Conservation (phyloP, 257 asterid species). For the Solanum okadae region DNA sequence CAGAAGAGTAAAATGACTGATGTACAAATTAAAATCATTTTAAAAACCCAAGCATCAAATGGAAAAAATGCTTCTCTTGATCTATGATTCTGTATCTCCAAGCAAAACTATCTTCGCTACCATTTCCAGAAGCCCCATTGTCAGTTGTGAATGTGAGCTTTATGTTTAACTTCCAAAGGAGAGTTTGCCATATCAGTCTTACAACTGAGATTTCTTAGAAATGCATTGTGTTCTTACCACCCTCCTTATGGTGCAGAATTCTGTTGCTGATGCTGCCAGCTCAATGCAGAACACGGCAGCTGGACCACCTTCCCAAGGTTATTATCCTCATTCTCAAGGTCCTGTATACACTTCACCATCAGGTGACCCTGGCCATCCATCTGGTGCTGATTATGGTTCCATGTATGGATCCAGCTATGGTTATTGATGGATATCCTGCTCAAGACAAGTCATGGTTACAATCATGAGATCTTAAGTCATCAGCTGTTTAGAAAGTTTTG, state of each 20-base stretch:
- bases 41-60: neutral
- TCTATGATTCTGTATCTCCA: neutral
- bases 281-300: slow-evolving; percentile 26
- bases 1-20: neutral
- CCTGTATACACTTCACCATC: slow-evolving; percentile 28
- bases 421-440: slow-evolving; percentile 13
- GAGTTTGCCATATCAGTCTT: neutral
- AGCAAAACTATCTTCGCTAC: neutral
- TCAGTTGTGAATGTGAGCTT: neutral
- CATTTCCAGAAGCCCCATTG: neutral
- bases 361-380: slow-evolving; percentile 24
- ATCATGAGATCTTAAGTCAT: neutral
- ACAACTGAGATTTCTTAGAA: neutral
- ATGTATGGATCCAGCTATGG: slow-evolving; percentile 47
- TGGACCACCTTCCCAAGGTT: slow-evolving; percentile 46
- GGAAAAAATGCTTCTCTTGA: neutral
- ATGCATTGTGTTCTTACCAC: neutral
- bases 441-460: neutral
- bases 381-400: slow-evolving; percentile 45
- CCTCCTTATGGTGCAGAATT: slow-evolving; percentile 36
- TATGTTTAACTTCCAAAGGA: neutral
- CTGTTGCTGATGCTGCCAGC: slow-evolving; percentile 54
- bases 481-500: neutral
- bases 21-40: neutral
- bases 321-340: slow-evolving; percentile 50